Percentiles rank a stretch among this genome's conserved stretches.
Conservation (phyloP, 2,329 filamentous ascomycete species). For the Hymenoscyphus repandus region DNA sequence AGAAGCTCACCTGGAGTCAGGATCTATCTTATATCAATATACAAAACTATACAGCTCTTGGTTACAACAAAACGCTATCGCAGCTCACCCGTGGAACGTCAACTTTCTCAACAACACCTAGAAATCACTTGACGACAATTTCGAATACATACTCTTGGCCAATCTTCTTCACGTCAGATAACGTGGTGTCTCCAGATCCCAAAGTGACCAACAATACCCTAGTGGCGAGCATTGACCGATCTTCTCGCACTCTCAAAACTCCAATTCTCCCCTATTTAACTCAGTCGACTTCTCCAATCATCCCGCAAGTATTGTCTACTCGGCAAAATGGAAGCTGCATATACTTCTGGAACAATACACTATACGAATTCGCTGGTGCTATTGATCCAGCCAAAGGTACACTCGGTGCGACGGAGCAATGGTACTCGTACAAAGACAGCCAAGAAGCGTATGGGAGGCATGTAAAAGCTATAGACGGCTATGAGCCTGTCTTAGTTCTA, state of each 20-base stretch:
- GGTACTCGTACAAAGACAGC: slow-evolving; percentile 15
- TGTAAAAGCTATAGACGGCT: slow-evolving; percentile 22
- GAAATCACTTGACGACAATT: not conserved
- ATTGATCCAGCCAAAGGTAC: slow-evolving; percentile 19
- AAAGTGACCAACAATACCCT: slow-evolving; percentile 13
- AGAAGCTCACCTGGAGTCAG: slow-evolving; percentile 16
- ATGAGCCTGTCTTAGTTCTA: slow-evolving; percentile 18
- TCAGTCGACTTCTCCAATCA: slow-evolving; percentile 3
- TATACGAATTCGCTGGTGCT: slow-evolving; percentile 20
- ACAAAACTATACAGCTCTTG: slow-evolving; percentile 15
- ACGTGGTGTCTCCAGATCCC: slow-evolving; percentile 10
- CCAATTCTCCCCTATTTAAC: slow-evolving; percentile 21
- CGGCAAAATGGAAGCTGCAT: slow-evolving; percentile 18
- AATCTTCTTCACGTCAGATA: slow-evolving; percentile 13
- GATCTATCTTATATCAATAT: slow-evolving; percentile 15
- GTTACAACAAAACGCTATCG: slow-evolving; percentile 19
- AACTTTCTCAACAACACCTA: slow-evolving; percentile 8
- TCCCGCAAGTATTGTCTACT: slow-evolving; percentile 8
- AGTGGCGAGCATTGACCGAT: slow-evolving; percentile 15
- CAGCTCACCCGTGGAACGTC: slow-evolving; percentile 14
- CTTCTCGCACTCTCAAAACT: slow-evolving; percentile 4
- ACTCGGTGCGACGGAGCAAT: slow-evolving; percentile 18
- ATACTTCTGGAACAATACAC: slow-evolving; percentile 24
- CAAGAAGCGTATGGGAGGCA: slow-evolving; percentile 17
- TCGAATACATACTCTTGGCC: slow-evolving; percentile 16